Percentiles rank a stretch among this genome's conserved stretches.
Conservation (phyloP, 2,329 filamentous ascomycete species). For the Talaromyces sp. region DNA sequence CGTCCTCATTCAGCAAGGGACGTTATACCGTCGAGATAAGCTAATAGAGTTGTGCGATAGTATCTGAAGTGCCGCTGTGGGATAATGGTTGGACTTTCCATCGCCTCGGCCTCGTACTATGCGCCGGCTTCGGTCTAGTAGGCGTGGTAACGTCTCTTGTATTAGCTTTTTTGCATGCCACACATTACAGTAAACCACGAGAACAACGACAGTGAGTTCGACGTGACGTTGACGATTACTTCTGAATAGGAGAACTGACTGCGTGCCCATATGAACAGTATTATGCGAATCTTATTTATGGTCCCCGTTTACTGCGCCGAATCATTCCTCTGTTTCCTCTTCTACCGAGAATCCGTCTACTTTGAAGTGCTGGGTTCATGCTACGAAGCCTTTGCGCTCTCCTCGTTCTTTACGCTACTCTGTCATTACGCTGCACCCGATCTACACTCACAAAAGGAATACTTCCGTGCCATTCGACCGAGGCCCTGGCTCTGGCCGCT, state of each 20-base stretch:
- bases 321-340: constrained; percentile 68
- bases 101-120: constrained; percentile 52
- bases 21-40: neutral
- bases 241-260: neutral
- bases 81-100: constrained; percentile 54
- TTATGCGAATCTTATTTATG: constrained; percentile 86
- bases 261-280: constrained; percentile 47
- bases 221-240: neutral
- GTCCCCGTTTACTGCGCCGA: constrained; percentile 75
- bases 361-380: constrained; percentile 77
- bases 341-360: constrained; percentile 74
- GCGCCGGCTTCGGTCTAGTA: constrained; percentile 51
- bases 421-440: constrained; percentile 76
- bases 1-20: constrained; percentile 7
- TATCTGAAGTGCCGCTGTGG: constrained; percentile 51
- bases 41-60: constrained; percentile 24
- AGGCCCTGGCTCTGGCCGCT: constrained; percentile 73
- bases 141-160: constrained; percentile 51
- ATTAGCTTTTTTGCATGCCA: constrained; percentile 56
- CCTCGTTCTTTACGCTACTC: constrained; percentile 78
- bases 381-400: constrained; percentile 85
- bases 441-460: constrained; percentile 75
- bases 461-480: constrained; percentile 66
- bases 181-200: constrained; percentile 57
- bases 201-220: constrained; percentile 57